Base-by-base conservation (phyloP, 2,329 filamentous ascomycete genomes). In the Calonectria pteridis region DNA sequence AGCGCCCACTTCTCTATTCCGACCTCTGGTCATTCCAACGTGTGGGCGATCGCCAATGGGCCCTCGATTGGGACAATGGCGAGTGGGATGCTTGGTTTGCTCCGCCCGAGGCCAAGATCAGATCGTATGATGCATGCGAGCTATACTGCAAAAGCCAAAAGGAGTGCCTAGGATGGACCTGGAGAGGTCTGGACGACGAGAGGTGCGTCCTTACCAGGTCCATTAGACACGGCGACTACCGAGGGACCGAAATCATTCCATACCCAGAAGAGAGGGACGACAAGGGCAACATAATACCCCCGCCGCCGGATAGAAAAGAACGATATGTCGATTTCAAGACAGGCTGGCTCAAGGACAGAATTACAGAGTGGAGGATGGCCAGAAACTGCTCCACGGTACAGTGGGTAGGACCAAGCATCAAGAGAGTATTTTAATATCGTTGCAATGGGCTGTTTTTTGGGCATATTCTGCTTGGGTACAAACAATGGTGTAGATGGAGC, bases 1-100 rank as follows among this genome's bases (percentile, higher is more conserved):
- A 84, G 82, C 81, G 80, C 35, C 85, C 85, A 0, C 72, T 86
- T 6, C 76, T 85, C 1, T 86, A 86, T 67, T 78, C 81, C 7
- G 84, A 86, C 58, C 75, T 85, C 0, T 85, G 79, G 82, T 78
- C 83, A 33, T 83, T 86, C 74, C 78, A 84, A 73, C 84, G 84
- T 58, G 80, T 82, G 6, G 83, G 81, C 6, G 76, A 80, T 23
- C 76, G 71, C 4, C 65, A 71, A 31, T 46, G 75, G 4, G 64
- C 77, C 6, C 73, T 79, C 9, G 76, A 83, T 51, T 83, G 82
- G 82, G 82, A 83, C 31, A 83, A 82, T 35, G 82, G 81, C 2
- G 79, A 83, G 58, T 83, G 81, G 81, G 81, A 82, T 23, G 74
- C 75, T 18, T 82, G 77, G 78, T 64, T 75, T 40, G 76, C 80